Conservation (phyloP, 495 filamentous ascomycete genomes). For the Aspergillus olivimuriae region DNA sequence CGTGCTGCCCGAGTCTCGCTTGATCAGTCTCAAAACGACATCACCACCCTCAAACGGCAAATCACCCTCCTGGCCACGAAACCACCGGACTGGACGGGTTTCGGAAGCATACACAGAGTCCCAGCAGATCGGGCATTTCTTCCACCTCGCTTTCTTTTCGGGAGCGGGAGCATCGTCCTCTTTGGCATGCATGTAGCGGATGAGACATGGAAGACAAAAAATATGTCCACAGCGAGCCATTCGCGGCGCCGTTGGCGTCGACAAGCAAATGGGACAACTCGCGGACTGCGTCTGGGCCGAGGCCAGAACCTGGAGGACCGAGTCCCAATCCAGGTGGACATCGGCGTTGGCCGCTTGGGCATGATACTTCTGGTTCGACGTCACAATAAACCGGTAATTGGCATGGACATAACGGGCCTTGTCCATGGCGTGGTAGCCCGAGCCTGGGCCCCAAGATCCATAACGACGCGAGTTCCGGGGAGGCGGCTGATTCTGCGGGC, state of each 20-base stretch:
- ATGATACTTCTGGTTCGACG: constrained; percentile 71
- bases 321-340: constrained; percentile 83
- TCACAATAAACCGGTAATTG: constrained; percentile 95
- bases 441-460: constrained; percentile 79
- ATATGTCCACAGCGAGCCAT: constrained; percentile 99
- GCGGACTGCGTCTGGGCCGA: constrained; percentile 83
- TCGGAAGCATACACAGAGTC: constrained; percentile 84
- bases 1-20: constrained; percentile 70
- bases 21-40: constrained; percentile 79
- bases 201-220: constrained; percentile 88
- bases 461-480: constrained; percentile 55
- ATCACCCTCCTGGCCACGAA: constrained; percentile 77
- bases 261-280: constrained; percentile 90
- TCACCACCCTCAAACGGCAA: constrained; percentile 78
- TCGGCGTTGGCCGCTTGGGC: constrained; percentile 81
- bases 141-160: constrained; percentile 73
- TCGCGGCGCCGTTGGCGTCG: constrained; percentile 81
- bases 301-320: constrained; percentile 84
- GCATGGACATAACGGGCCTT: constrained; percentile 95
- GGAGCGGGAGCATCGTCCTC: constrained; percentile 56
- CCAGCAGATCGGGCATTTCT: constrained; percentile 95
- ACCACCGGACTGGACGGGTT: constrained; percentile 86
- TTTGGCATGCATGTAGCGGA: constrained; percentile 89
- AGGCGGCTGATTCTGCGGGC: constrained; percentile 58
- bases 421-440: constrained; percentile 84